Evolutionary conservation across 768 basidiomycete species (phyloP).

Genomic region (Macrolepiota albuminosa): DNA sequence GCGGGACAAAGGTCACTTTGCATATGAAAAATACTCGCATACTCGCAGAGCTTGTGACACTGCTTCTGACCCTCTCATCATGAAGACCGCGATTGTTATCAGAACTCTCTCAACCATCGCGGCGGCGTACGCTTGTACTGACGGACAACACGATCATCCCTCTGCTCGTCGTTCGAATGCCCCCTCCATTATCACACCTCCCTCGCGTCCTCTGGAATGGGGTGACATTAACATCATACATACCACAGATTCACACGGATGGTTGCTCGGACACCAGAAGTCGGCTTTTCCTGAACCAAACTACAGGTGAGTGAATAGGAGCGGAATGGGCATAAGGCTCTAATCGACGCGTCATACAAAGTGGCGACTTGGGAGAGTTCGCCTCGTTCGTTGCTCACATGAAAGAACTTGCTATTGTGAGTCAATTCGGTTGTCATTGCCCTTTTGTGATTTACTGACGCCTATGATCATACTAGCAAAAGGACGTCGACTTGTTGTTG

Average conservation of each 20-base stretch:
- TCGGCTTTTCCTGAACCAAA: constrained; percentile 68
- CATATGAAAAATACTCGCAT: not conserved
- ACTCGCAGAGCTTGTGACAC: not conserved
- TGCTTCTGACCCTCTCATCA: not conserved
- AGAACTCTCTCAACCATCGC: not conserved
- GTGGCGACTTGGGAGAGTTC: constrained; percentile 76
- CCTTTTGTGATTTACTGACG: not conserved
- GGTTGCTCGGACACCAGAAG: constrained; percentile 81
- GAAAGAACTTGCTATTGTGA: constrained; percentile 67
- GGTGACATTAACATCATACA: constrained; percentile 86
- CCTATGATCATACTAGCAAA: constrained; percentile 30
- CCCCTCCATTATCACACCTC: constrained; percentile 42
- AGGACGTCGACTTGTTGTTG: constrained; percentile 77
- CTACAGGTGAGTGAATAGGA: constrained; percentile 42
- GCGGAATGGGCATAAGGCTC: not conserved
- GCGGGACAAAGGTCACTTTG: not conserved
- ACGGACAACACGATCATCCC: constrained; percentile 11
- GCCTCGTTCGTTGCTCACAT: constrained; percentile 82
- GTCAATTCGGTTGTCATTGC: constrained; percentile 2
- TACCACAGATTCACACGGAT: constrained; percentile 77
- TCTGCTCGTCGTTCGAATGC: constrained; percentile 30
- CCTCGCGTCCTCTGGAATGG: constrained; percentile 71
- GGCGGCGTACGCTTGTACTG: not conserved
- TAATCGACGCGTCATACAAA: not conserved
- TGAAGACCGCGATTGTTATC: not conserved